Evolutionary conservation across 495 filamentous ascomycete species (phyloP), one percentile per base, ranked within the genome.

Genomic region (Hapsidospora chrysogenum): DNA sequence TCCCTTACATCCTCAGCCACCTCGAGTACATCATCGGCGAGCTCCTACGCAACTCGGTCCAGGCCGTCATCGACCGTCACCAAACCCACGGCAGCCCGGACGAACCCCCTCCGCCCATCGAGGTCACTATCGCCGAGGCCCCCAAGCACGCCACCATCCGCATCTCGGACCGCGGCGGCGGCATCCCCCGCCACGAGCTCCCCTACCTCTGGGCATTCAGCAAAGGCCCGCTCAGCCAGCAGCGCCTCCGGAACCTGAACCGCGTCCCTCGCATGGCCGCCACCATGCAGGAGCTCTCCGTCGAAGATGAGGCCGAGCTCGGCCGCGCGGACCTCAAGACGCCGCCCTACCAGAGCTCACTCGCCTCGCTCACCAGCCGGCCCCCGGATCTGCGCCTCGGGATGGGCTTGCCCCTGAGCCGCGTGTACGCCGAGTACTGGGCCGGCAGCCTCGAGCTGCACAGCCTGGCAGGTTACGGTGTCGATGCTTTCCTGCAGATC

Each of bases 361-460:
- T 99, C 14, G 70, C 80, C 14, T 69, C 74, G 1, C 57, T 99
- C 17, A 79, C 80, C 1, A 79, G 74, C 37, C 66, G 89, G 14
- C 83, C 83, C 3, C 86, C 92, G 0, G 77, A 95, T 46, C 66
- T 99, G 36, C 68, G 85, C 1, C 64, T 99, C 9, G 92, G 89
- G 8, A 93, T 99, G 67, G 89, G 89, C 2, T 54, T 99, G 34
- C 92, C 89, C 0, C 78, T 96, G 63, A 92, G 83, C 41, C 71
- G 85, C 40, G 82, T 96, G 10, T 99, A 96, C 52, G 87, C 92
- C 11, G 87, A 99, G 55, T 97, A 96, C 56, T 99, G 89, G 89
- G 89, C 92, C 6, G 89, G 89, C 1, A 87, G 71, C 50, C 55
- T 99, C 17, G 84, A 94, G 50, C 48, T 96, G 40, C 89, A 96